A percentile compares a stretch with the other conserved stretches of the same genome.
Conservation (phyloP, 2,329 filamentous ascomycete species). For the Botrytis paeoniae region DNA sequence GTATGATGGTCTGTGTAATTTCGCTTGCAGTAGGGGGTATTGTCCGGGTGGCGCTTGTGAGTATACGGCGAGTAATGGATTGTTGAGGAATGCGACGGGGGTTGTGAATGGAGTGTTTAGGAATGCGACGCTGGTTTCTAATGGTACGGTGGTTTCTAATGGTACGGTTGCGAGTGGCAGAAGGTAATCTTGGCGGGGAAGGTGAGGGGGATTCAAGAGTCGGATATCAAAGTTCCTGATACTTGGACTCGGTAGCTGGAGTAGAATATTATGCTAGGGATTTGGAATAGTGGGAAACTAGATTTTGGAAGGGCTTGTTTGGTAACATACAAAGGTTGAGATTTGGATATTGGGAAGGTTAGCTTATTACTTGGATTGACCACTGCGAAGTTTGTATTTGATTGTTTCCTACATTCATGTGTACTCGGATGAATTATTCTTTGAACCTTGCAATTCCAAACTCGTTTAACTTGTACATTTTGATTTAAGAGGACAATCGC, state of each 20-base stretch:
- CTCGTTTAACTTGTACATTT: rapidly evolving
- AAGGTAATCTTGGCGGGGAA: neutral
- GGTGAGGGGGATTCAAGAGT: neutral
- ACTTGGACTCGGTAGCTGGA: neutral
- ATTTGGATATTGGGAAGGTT: neutral
- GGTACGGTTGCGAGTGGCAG: neutral
- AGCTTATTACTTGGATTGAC: neutral
- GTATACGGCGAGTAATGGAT: neutral
- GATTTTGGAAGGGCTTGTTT: neutral
- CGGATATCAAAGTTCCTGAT: neutral
- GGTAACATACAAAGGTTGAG: neutral
- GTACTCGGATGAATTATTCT: neutral
- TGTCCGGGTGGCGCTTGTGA: conserved; percentile 28
- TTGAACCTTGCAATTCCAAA: neutral
- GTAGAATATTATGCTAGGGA: neutral
- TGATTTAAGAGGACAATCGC: too few relatives aligned
- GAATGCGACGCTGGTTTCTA: neutral
- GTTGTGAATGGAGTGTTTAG: neutral
- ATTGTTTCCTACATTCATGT: neutral
- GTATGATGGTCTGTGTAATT: neutral
- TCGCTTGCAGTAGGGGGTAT: conserved; percentile 3
- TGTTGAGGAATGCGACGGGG: neutral
- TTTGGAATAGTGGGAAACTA: neutral
- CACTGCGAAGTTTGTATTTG: neutral
- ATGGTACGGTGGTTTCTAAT: neutral